A percentile compares a stretch with the other conserved stretches of the same genome.
phyloP scores from a whole-genome alignment of 306 rosid genomes.

The Potentilla sterilis region DNA sequence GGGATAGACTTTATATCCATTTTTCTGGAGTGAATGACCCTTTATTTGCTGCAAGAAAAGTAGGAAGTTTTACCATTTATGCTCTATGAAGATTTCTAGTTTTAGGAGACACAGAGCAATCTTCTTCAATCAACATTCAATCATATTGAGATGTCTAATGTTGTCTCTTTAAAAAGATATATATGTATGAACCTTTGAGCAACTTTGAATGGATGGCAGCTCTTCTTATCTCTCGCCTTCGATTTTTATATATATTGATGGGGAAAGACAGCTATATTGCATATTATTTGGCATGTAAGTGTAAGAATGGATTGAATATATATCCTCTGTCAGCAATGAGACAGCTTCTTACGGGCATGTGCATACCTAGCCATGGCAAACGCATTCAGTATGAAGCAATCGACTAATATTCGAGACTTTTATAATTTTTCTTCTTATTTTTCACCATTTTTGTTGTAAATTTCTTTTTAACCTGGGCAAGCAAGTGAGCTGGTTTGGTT shows the following conservation, averaged over 20 bases:
- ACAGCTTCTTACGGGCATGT: constrained; percentile 4
- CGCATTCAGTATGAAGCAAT: background rate
- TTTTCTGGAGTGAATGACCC: background rate
- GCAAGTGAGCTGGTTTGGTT: constrained; percentile 11
- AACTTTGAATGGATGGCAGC: constrained; percentile 5
- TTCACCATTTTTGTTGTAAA: background rate
- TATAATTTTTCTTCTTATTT: background rate
- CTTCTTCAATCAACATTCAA: constrained; percentile 7
- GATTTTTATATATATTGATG: background rate
- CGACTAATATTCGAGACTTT: background rate
- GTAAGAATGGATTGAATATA: background rate
- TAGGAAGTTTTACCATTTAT: background rate
- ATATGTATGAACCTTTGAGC: constrained; percentile 7
- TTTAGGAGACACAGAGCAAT: constrained; percentile 11
- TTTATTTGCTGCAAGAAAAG: background rate
- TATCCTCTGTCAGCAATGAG: background rate
- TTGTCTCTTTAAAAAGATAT: background rate
- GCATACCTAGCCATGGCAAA: constrained; percentile 6
- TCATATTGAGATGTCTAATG: background rate
- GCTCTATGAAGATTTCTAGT: constrained; percentile 10
- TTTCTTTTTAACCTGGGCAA: background rate
- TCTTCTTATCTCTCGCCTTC: background rate
- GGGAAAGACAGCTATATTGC: constrained; percentile 16
- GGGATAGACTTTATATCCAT: background rate
- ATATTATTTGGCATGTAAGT: constrained; percentile 10